Evolutionary conservation across 306 rosid genomes (phyloP), one percentile per base, ranked within the genome.

Genomic region (Styphnolobium japonicum): DNA sequence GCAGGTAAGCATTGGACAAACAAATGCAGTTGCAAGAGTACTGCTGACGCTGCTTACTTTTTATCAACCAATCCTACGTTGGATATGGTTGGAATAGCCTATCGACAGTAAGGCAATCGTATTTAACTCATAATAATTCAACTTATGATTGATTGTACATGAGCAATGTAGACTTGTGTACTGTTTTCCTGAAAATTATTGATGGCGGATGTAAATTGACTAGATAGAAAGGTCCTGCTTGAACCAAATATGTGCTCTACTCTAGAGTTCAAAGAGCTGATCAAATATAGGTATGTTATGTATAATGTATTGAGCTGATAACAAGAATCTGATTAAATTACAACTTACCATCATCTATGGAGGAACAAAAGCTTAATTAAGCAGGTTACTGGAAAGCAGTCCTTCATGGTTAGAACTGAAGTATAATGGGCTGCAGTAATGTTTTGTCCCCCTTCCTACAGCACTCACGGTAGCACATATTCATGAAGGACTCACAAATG

Each of bases 1-100:
- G 74, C 52, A 60, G 21, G 76, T 55, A 27, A 56, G 75, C 2
- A 74, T 53, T 29, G 69, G 86, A 78, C 86, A 78, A 79, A 40
- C 84, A 78, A 69, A 68, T 77, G 76, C 73, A 67, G 71, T 33
- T 86, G 40, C 63, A 21, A 43, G 8, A 40, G 57, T 39, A 25
- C 23, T 34, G 49, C 61, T 25, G 42, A 45, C 58, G 48, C 67
- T 29, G 37, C 51, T 48, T 66, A 72, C 88, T 82, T 75, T 79
- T 53, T 42, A 23, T 81, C 58, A 73, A 65, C 84, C 75, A 87
- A 70, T 74, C 83, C 75, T 0, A 71, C 10, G 19, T 51, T 37
- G 34, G 57, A 34, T 71, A 63, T 73, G 40, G 56, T 4, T 63
- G 42, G 37, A 29, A 74, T 23, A 60, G 10, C 63, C 10, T 69